A percentile compares a stretch with the other conserved stretches of the same genome.
Conservation (phyloP, 805 yeast genomes). For the Candida golubevii region DNA sequence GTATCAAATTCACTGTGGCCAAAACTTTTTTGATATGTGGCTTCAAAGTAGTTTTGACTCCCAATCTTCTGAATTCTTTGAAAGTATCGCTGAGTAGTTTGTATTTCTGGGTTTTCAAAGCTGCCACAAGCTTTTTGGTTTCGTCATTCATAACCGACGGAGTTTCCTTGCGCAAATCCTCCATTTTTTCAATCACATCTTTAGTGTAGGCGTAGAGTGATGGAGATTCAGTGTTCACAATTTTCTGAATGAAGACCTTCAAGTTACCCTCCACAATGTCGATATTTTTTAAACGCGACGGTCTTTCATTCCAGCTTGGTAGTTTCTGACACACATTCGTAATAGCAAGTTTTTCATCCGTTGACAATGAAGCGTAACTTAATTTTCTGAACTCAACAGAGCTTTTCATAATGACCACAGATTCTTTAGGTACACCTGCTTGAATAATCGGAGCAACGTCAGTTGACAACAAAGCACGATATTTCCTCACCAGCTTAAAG, state of each 20-base stretch:
- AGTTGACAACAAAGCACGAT: slow-evolving; percentile 56
- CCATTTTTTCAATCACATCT: slow-evolving; percentile 53
- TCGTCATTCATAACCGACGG: slow-evolving; percentile 70
- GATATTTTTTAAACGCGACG: slow-evolving; percentile 51
- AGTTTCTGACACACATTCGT: slow-evolving; percentile 28
- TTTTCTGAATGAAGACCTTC: slow-evolving; percentile 39
- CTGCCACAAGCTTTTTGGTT: slow-evolving; percentile 58
- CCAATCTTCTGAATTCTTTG: slow-evolving; percentile 70
- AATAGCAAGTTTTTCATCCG: slow-evolving; percentile 10
- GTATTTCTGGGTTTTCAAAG: slow-evolving; percentile 77
- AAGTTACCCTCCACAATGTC: slow-evolving; percentile 52
- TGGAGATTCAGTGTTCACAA: slow-evolving; percentile 39
- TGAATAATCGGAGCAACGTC: slow-evolving; percentile 56
- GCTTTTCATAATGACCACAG: slow-evolving; percentile 1
- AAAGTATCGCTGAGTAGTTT: slow-evolving; percentile 73
- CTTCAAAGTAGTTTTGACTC: slow-evolving; percentile 63
- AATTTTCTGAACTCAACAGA: slow-evolving; percentile 1
- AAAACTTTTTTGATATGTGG: slow-evolving; percentile 63
- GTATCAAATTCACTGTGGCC: slow-evolving; percentile 55
- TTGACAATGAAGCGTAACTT: slow-evolving; percentile 6
- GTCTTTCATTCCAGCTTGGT: slow-evolving; percentile 52
- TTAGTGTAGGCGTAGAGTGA: slow-evolving; percentile 51
- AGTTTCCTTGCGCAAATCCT: slow-evolving; percentile 66
- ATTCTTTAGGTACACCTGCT: slow-evolving; percentile 40
- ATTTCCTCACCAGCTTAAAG: slow-evolving; percentile 80